phyloP scores from a whole-genome alignment of 345 rosid genomes.

The Hirschfeldia incana region DNA sequence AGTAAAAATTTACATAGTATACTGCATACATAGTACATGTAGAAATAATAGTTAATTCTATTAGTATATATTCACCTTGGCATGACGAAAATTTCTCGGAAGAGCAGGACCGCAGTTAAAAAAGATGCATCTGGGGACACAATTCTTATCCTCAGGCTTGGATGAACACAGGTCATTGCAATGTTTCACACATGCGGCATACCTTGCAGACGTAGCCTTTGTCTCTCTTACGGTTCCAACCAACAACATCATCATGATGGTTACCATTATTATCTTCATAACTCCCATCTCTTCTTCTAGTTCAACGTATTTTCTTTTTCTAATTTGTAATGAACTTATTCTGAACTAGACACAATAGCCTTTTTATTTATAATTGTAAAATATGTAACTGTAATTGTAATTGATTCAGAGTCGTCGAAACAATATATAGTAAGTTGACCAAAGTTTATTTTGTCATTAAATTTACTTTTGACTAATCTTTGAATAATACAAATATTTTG shows the following conservation, averaged over 20 bases:
- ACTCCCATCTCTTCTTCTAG: not conserved
- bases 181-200: not conserved
- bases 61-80: not conserved
- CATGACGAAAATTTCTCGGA: constrained; percentile 1
- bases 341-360: not conserved
- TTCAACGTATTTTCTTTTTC: not conserved
- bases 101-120: constrained; percentile 27
- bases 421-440: not conserved
- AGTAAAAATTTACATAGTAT: not conserved
- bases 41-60: not conserved
- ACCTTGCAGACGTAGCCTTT: not conserved
- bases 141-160: not conserved
- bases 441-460: not conserved
- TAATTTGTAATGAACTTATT: not conserved
- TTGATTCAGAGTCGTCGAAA: not conserved
- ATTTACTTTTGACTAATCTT: not conserved
- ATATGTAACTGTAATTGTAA: not conserved
- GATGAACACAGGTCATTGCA: not conserved
- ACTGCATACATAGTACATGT: not conserved
- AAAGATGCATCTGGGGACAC: constrained; percentile 13
- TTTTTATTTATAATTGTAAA: constrained; percentile 4
- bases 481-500: not conserved
- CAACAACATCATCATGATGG: constrained; percentile 19
- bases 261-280: constrained; percentile 13
- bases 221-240: constrained; percentile 7